Conservation (phyloP, 345 rosid genomes). For the Eucalyptus decipiens region DNA sequence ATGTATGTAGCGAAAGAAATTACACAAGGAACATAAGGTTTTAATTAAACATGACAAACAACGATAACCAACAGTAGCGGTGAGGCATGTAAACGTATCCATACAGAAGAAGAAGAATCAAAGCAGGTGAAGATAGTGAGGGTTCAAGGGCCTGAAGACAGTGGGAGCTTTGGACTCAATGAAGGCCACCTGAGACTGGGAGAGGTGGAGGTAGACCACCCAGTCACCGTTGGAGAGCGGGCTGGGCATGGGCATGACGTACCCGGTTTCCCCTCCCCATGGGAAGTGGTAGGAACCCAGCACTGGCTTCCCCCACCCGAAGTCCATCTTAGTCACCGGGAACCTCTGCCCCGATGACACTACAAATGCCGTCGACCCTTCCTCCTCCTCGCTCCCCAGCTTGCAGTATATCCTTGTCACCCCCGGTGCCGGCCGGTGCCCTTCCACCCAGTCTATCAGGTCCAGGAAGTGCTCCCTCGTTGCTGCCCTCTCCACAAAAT, state of each 20-base stretch:
- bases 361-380: constrained; percentile 39
- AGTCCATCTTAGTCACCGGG: constrained; percentile 33
- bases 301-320: constrained; percentile 45
- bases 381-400: constrained; percentile 11
- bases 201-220: constrained; percentile 43
- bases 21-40: not conserved
- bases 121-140: constrained; percentile 1
- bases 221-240: constrained; percentile 44
- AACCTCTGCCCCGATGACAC: constrained; percentile 67
- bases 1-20: not conserved
- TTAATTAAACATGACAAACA: not conserved
- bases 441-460: constrained; percentile 76
- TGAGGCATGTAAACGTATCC: not conserved
- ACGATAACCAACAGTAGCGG: not conserved
- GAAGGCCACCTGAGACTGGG: constrained; percentile 4
- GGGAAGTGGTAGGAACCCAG: constrained; percentile 61
- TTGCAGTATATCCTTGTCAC: constrained; percentile 37
- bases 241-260: constrained; percentile 63
- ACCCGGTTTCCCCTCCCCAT: constrained; percentile 38
- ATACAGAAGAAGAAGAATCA: not conserved
- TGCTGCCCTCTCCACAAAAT: constrained; percentile 15
- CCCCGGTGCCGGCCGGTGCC: constrained; percentile 36
- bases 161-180: constrained; percentile 17
- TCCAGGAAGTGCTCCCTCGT: constrained; percentile 61
- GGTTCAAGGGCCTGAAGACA: constrained; percentile 19